Evolutionary conservation across 768 basidiomycete species (phyloP).

Genomic region (Neoboletus brunneissimus): DNA sequence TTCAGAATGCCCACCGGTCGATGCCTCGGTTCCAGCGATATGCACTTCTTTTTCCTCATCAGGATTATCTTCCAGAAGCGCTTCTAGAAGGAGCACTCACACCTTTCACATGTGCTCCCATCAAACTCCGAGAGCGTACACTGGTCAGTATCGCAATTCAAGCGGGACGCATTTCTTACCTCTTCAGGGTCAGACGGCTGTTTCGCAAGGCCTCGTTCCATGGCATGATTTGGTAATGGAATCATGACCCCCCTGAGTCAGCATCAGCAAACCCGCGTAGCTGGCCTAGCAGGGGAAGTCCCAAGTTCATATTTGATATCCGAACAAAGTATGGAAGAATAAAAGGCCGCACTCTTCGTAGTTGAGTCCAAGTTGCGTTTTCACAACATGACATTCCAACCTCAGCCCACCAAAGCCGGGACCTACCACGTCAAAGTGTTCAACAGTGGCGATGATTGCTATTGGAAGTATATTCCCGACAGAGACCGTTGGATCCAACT

Average conservation of each 20-base stretch:
- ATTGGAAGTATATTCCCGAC: not conserved
- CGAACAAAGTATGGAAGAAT: not conserved
- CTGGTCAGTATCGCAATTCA: not conserved
- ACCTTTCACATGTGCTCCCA: not conserved
- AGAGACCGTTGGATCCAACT: not conserved
- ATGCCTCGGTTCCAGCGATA: too few species aligned
- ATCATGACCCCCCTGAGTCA: not conserved
- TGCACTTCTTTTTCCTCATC: too few species aligned
- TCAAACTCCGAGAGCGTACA: not conserved
- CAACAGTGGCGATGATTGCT: not conserved
- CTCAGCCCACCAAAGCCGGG: not conserved
- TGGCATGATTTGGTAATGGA: not conserved
- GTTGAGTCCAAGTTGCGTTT: not conserved
- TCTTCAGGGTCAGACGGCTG: not conserved
- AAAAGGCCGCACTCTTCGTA: not conserved
- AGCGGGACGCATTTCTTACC: not conserved
- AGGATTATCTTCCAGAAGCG: too few species aligned
- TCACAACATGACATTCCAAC: not conserved
- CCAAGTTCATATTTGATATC: not conserved
- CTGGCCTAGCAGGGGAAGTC: not conserved
- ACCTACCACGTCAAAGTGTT: not conserved
- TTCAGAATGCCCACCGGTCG: not conserved
- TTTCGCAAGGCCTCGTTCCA: not conserved
- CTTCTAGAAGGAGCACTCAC: too few species aligned
- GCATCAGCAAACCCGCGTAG: constrained; percentile 30